phyloP scores from a whole-genome alignment of 1,139 yeast species.

The Hanseniaspora sp. region DNA sequence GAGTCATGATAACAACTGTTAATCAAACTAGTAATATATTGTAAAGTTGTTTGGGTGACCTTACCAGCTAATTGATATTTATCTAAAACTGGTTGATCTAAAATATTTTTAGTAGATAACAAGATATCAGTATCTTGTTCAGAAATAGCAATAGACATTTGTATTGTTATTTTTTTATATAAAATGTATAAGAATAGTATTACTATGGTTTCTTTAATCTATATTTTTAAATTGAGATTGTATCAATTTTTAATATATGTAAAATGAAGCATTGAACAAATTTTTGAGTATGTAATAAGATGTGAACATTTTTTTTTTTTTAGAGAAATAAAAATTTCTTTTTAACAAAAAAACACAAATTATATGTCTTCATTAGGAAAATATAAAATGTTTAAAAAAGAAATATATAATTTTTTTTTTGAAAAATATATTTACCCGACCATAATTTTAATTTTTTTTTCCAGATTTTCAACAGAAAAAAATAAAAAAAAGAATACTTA shows the following conservation, averaged over 20 bases:
- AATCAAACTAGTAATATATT: slow-evolving; percentile 54
- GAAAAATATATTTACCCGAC: not conserved
- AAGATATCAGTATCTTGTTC: slow-evolving; percentile 64
- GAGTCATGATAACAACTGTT: slow-evolving; percentile 52
- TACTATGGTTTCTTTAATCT: no score
- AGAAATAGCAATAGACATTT: slow-evolving; percentile 55
- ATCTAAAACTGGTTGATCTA: slow-evolving; percentile 51
- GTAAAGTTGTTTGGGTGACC: slow-evolving; percentile 75
- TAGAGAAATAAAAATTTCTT: no score
- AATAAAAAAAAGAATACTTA: no score
- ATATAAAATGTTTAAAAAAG: not conserved
- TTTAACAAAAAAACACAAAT: not conserved
- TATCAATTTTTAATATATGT: no score
- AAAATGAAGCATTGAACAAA: no score
- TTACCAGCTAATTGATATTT: slow-evolving; percentile 87
- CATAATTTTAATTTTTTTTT: not conserved
- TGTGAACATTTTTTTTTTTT: no score
- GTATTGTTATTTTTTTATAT: not conserved
- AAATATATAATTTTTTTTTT: not conserved
- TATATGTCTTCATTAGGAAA: not conserved
- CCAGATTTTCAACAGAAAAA: not conserved
- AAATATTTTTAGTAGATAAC: slow-evolving; percentile 60
- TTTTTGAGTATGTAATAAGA: no score
- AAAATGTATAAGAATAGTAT: not conserved
- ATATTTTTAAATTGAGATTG: no score